Percentiles rank a stretch among this genome's conserved stretches.
Conservation (phyloP, 208 protist genomes). For the Wallacemonas rigidus region DNA sequence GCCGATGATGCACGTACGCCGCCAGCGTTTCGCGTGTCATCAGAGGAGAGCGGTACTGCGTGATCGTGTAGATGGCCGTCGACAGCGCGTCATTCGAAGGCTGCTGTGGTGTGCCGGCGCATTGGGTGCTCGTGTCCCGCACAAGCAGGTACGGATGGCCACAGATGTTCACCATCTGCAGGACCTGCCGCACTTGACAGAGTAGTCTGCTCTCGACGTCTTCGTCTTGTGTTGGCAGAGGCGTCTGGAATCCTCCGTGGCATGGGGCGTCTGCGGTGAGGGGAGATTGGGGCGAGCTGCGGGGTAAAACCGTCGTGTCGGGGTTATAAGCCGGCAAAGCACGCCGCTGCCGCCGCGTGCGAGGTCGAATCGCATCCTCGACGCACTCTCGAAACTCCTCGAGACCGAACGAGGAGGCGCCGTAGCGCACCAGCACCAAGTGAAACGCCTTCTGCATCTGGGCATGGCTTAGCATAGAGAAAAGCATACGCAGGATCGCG, state of each 20-base stretch:
- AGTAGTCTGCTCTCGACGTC: constrained; percentile 22
- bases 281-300: neutral
- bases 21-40: constrained; percentile 3
- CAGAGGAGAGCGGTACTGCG: constrained; percentile 28
- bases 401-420: constrained; percentile 26
- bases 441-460: constrained; percentile 34
- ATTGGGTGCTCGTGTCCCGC: neutral
- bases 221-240: neutral
- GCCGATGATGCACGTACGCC: constrained; percentile 19
- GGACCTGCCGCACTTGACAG: constrained; percentile 19
- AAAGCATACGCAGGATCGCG: constrained; percentile 78
- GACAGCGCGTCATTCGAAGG: neutral
- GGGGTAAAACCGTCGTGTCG: neutral
- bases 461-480: constrained; percentile 34
- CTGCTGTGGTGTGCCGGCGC: no score
- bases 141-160: constrained; percentile 59
- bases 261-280: constrained; percentile 1
- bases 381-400: constrained; percentile 50
- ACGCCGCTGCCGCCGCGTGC: constrained; percentile 1
- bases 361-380: constrained; percentile 21
- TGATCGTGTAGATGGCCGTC: constrained; percentile 32
- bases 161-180: constrained; percentile 27
- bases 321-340: neutral
- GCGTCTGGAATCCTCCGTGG: no score
- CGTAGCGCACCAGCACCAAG: constrained; percentile 40